Percentiles rank a stretch among this genome's conserved stretches.
Conservation (phyloP, 2,329 filamentous ascomycete genomes). For the Fusarium sp. region DNA sequence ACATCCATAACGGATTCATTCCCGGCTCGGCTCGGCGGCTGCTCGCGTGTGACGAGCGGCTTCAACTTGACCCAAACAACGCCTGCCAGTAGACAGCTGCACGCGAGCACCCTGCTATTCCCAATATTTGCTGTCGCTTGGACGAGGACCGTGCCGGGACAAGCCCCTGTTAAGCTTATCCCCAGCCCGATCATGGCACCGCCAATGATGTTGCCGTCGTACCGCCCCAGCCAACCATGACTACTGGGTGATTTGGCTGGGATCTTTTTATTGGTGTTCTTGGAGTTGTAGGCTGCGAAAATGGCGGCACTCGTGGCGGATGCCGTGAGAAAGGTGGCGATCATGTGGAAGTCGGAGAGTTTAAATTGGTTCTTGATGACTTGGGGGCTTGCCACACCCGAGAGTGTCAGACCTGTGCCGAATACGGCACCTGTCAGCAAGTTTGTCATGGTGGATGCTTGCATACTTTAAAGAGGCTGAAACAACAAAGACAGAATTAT, state of each 20-base stretch:
- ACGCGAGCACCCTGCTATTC: conserved; percentile 13
- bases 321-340: conserved; percentile 27
- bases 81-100: conserved; percentile 11
- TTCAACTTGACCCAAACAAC: conserved; percentile 8
- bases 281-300: conserved; percentile 18
- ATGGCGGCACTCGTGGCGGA: conserved; percentile 18
- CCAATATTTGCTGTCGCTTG: conserved; percentile 16
- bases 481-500: neutral
- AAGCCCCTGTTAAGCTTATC: conserved; percentile 31
- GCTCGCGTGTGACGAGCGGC: neutral
- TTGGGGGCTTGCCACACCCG: conserved; percentile 17
- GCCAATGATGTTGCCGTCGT: conserved; percentile 23
- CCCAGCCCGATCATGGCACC: conserved; percentile 26
- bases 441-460: neutral
- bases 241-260: conserved; percentile 1
- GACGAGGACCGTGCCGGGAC: conserved; percentile 25
- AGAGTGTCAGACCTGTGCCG: conserved; percentile 20
- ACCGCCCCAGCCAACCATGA: conserved; percentile 12
- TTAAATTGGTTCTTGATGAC: conserved; percentile 26
- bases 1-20: conserved; percentile 11
- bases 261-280: neutral
- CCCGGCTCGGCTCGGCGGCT: conserved; percentile 15
- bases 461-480: neutral
- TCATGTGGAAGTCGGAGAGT: conserved; percentile 26
- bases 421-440: conserved; percentile 18